These are phyloP conservation scores for Selaginella tamariscina DNA, from an alignment of 75 land plant genomes.

Conservation along the genomic window DNA sequence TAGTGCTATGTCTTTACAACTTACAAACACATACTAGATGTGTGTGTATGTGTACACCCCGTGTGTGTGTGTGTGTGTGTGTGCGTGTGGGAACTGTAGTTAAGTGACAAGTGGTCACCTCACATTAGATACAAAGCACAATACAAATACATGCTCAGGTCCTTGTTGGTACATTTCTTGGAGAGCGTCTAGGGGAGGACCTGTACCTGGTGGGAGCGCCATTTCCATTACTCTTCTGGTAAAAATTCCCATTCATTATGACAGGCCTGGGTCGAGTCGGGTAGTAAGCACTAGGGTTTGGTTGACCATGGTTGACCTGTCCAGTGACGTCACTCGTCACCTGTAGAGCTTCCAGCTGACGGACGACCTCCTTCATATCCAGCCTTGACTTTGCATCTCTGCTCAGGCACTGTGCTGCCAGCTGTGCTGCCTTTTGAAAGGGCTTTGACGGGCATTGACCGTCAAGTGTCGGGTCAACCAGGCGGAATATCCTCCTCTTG, in stretches of 20 bases:
- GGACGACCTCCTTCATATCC: constrained; percentile 63
- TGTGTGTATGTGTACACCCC: too few relatives aligned
- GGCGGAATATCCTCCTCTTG: constrained; percentile 27
- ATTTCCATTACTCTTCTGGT: not conserved
- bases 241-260: not conserved
- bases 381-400: constrained; percentile 58
- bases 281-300: not conserved
- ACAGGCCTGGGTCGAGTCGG: not conserved
- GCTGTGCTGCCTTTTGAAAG: constrained; percentile 36
- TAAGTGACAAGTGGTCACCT: too few relatives aligned
- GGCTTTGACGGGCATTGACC: constrained; percentile 31
- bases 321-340: constrained; percentile 22
- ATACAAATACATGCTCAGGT: too few relatives aligned
- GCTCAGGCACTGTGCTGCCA: constrained; percentile 60
- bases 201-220: too few relatives aligned
- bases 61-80: too few relatives aligned
- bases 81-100: too few relatives aligned
- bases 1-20: too few relatives aligned
- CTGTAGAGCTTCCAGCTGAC: constrained; percentile 52
- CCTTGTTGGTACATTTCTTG: too few relatives aligned
- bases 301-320: not conserved
- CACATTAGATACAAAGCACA: too few relatives aligned
- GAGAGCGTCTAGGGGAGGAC: too few relatives aligned
- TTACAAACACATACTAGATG: too few relatives aligned
- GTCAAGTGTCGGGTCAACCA: constrained; percentile 40